A percentile compares a stretch with the other conserved stretches of the same genome.
Conservation (phyloP, 371 early-diverging fungal genomes). For the Lichtheimia ramosa region DNA sequence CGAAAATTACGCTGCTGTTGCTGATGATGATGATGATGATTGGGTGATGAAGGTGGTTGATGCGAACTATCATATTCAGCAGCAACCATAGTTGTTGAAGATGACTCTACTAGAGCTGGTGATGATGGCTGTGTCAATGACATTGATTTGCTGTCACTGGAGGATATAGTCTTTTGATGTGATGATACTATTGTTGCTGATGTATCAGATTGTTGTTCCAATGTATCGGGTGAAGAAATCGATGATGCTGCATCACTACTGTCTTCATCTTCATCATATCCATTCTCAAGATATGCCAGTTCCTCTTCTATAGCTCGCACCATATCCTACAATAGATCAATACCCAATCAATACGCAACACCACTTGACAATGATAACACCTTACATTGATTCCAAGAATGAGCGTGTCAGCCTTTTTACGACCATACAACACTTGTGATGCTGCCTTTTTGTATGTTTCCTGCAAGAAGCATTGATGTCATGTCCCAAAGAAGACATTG, state of each 20-base stretch:
- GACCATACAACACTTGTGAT: slow-evolving; percentile 1
- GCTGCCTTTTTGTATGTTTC: slow-evolving; percentile 10
- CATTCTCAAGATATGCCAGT: background rate
- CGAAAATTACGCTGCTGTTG: background rate
- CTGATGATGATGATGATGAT: too few species aligned
- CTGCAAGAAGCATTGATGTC: background rate
- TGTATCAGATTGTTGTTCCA: background rate
- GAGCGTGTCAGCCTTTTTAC: background rate
- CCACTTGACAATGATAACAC: background rate
- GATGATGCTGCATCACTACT: background rate
- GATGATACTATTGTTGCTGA: background rate
- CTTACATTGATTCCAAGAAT: slow-evolving; percentile 5
- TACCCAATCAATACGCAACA: background rate
- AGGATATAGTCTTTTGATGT: background rate
- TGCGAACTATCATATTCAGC: too few species aligned
- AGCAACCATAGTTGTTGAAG: too few species aligned
- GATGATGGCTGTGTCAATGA: background rate
- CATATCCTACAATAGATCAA: slow-evolving; percentile 3
- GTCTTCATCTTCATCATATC: background rate
- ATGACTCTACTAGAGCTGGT: background rate
- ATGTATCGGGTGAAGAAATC: too few species aligned
- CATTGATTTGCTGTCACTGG: background rate
- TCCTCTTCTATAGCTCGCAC: slow-evolving; percentile 7
- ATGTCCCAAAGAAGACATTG: background rate
- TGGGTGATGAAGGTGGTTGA: too few species aligned